Base-by-base conservation (phyloP, 2,329 filamentous ascomycete genomes). In the Pseudophaeomoniella oleicola region DNA sequence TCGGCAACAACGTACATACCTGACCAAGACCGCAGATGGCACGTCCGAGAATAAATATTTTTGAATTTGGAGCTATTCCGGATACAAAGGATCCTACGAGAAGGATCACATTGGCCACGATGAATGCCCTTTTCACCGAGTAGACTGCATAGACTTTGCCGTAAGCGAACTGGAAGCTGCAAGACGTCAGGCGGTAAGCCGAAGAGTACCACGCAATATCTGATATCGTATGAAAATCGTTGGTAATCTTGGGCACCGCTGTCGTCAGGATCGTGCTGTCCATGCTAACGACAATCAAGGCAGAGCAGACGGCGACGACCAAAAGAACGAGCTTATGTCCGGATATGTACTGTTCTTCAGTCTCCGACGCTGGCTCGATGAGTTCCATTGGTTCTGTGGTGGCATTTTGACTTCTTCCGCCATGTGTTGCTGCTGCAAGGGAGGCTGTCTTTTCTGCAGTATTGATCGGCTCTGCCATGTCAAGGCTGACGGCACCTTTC, bases 101-200 rank as follows among this genome's bases (percentile, higher is more conserved):
- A 19, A 49, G 54, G 4, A 47, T 42, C 1, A 34, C 36, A 22
- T 45, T 44, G n/a, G 36, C 41, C 2, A 45, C 11, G 11, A 54
- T 17, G 30, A 50, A 51, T 11, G 53, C 19, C 0, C 15, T 5
- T 34, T 56, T 58, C 16, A 50, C 44, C 2, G 47, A 43, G 45
- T 53, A 58, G n/a, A 50, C 38, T n/a, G 41, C 50, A 37, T 55
- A 60, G 11, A 52, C 18, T 43, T 54, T 36, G 29, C 18, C 19
- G 31, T 35, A 40, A 17, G 18, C 32, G 16, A 13, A 39, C 16
- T 34, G 30, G 4, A 31, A 19, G 19, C 19, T 30, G 46, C 51
- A 5, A 48, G 55, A 43, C 57, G 58, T 54, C 55, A 58, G 15
- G 51, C 52, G 30, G 58, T 50, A 42, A 57, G 52, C 5, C 39